These are phyloP conservation scores for Colletotrichum kahawae DNA, from an alignment of 2,329 filamentous ascomycete species.

Conservation along the genomic window DNA sequence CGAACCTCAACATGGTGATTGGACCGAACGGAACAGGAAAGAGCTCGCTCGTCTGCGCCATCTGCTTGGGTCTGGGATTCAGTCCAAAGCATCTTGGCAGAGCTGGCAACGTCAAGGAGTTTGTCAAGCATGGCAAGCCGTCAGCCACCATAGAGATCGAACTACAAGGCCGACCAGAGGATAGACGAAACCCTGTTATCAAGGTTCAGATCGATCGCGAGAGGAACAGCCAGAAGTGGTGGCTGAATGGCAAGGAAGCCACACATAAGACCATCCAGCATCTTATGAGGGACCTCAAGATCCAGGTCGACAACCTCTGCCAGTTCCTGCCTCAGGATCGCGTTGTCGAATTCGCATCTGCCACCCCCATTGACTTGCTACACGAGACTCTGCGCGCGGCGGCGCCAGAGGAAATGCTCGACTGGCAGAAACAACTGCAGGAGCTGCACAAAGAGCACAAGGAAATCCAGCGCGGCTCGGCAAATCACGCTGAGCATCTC, in stretches of 20 bases:
- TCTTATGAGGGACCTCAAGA: conserved; percentile 75
- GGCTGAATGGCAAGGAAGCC: conserved; percentile 70
- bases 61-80: conserved; percentile 91
- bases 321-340: conserved; percentile 97
- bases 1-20: conserved; percentile 97
- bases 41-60: conserved; percentile 95
- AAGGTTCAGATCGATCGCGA: conserved; percentile 79
- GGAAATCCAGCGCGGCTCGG: conserved; percentile 60
- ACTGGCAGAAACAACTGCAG: conserved; percentile 79
- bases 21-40: conserved; percentile 99
- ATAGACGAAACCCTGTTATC: conserved; percentile 73
- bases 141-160: conserved; percentile 90
- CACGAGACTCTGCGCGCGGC: conserved; percentile 88
- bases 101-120: conserved; percentile 84
- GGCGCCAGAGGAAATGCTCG: conserved; percentile 79
- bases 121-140: conserved; percentile 86
- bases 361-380: conserved; percentile 82
- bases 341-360: conserved; percentile 89
- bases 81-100: conserved; percentile 82
- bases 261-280: conserved; percentile 69
- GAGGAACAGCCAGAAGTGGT: conserved; percentile 82
- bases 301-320: conserved; percentile 97
- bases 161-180: conserved; percentile 68
- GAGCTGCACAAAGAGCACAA: conserved; percentile 73
- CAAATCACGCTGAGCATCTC: conserved; percentile 66